Percentiles rank a stretch among this genome's conserved stretches.
Conservation (phyloP, 441 rosid species). For the Viola pubescens region DNA sequence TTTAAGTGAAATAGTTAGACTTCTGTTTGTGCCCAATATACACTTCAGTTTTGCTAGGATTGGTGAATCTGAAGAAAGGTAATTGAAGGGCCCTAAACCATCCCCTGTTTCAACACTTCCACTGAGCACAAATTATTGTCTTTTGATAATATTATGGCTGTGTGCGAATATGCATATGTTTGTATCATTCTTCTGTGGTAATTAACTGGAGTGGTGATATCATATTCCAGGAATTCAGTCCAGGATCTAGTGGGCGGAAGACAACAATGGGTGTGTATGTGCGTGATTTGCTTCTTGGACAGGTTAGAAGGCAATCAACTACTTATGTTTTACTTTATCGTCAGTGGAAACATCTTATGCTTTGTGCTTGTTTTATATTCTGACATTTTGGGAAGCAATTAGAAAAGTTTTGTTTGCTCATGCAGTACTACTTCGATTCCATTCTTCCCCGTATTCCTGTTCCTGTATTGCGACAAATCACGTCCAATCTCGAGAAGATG, state of each 20-base stretch:
- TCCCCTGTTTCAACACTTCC: too few species aligned
- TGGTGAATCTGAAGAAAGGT: too few species aligned
- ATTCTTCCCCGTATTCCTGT: slow-evolving; percentile 96
- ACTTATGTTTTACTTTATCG: neutral
- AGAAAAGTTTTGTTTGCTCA: slow-evolving; percentile 9
- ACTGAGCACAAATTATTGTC: too few species aligned
- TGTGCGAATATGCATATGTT: too few species aligned
- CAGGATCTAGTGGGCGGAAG: slow-evolving; percentile 70
- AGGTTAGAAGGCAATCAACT: slow-evolving; percentile 49
- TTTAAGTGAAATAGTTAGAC: too few species aligned
- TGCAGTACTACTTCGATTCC: slow-evolving; percentile 96
- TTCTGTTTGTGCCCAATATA: too few species aligned
- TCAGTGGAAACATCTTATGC: too few species aligned
- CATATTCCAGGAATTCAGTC: slow-evolving; percentile 77
- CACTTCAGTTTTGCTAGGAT: too few species aligned
- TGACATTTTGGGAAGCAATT: neutral
- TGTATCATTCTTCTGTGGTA: neutral
- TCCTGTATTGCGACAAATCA: slow-evolving; percentile 81
- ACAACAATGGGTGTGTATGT: slow-evolving; percentile 89
- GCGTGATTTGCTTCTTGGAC: slow-evolving; percentile 95
- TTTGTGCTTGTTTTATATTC: neutral
- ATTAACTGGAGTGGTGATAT: neutral
- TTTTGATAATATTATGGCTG: too few species aligned
- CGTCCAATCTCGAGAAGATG: slow-evolving; percentile 84
- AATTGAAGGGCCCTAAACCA: too few species aligned